Evolutionary conservation across 257 asterid genomes (phyloP).

Genomic region (Solanum etuberosum): DNA sequence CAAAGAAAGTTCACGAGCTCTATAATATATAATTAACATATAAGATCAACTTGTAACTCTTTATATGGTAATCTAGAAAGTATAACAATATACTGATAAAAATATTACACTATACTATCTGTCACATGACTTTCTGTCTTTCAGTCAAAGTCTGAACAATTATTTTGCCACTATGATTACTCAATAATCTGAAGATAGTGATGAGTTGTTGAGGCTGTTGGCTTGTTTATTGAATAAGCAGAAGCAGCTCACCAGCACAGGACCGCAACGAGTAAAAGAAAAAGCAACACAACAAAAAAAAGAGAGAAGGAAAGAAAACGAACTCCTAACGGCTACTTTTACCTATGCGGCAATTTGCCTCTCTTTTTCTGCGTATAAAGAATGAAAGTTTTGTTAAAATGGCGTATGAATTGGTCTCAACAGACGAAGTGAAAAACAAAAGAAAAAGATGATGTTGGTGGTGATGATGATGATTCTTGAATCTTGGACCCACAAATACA

Average conservation of each 20-base stretch:
- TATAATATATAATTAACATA: too few species aligned
- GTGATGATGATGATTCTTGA: background rate
- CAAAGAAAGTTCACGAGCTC: background rate
- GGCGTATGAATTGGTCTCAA: background rate
- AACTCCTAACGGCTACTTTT: conserved; percentile 20
- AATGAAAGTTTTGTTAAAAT: background rate
- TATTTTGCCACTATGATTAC: background rate
- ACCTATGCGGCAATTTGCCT: background rate
- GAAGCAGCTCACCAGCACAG: background rate
- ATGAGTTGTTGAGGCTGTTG: conserved; percentile 27
- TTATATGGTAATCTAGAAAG: too few species aligned
- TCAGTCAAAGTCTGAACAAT: background rate
- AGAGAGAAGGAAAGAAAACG: conserved; percentile 4
- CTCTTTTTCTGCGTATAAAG: background rate
- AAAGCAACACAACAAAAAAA: background rate
- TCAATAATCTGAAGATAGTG: background rate
- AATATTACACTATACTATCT: background rate
- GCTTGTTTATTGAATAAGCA: conserved; percentile 3
- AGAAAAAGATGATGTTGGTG: background rate
- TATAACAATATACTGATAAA: too few species aligned
- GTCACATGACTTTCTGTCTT: background rate
- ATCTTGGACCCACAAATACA: conserved; percentile 8
- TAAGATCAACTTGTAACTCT: background rate
- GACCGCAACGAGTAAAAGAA: background rate
- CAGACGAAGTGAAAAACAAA: background rate